Percentiles rank a stretch among this genome's conserved stretches.
Evolutionary conservation across 2,329 filamentous ascomycete species (phyloP).

Genomic region (Lasiodiplodia theobromae): DNA sequence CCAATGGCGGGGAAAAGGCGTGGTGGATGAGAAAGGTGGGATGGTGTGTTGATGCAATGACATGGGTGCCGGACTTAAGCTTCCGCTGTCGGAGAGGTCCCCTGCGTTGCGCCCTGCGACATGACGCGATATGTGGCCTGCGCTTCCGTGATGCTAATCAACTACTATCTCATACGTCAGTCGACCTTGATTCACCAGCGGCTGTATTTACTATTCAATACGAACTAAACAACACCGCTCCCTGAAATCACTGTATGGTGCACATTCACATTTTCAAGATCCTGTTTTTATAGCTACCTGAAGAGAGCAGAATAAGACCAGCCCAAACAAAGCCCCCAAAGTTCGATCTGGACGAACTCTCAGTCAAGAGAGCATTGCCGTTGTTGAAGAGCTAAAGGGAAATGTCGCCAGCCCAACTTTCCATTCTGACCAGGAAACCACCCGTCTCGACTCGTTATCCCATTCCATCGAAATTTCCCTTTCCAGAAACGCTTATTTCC

Average conservation of each 20-base stretch:
- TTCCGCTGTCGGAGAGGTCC: constrained; percentile 15
- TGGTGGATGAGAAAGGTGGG: constrained; percentile 11
- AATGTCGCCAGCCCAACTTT: no score
- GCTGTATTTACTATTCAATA: no score
- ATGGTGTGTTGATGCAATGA: constrained; percentile 21
- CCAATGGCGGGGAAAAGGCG: constrained; percentile 5
- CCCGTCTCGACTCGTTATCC: neutral
- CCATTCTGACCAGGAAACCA: neutral
- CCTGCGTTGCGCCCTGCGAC: neutral
- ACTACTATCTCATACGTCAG: no score
- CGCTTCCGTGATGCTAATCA: no score
- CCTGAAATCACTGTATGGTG: neutral
- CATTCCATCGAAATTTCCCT: neutral
- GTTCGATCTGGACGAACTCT: neutral
- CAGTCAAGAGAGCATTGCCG: neutral
- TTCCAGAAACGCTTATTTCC: neutral
- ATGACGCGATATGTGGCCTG: neutral
- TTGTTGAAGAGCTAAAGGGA: neutral
- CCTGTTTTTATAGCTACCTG: neutral
- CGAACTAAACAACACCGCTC: no score
- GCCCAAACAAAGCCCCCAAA: neutral
- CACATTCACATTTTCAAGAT: neutral
- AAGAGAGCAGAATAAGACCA: neutral
- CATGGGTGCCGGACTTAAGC: constrained; percentile 21
- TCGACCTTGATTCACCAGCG: no score